Evolutionary conservation across 768 basidiomycete species (phyloP).

Genomic region (Pholiota conissans): DNA sequence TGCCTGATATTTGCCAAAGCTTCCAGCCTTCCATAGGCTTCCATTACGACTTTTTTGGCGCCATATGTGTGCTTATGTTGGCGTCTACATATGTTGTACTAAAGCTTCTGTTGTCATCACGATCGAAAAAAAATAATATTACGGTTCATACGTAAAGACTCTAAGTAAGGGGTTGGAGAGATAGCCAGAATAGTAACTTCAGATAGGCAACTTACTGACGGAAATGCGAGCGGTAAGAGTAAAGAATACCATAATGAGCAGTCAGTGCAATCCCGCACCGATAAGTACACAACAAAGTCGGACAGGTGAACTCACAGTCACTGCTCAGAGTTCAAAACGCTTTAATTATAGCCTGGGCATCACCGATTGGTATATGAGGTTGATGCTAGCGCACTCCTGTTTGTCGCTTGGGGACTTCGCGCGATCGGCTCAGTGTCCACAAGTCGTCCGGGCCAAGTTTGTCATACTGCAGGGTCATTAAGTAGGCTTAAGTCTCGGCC

Average conservation of each 20-base stretch:
- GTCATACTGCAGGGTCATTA: background rate
- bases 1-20: slow-evolving; percentile 8
- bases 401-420: background rate
- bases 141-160: slow-evolving; percentile 6
- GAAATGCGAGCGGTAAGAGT: background rate
- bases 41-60: background rate
- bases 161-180: background rate
- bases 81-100: background rate
- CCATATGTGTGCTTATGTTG: background rate
- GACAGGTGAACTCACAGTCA: too few relatives aligned
- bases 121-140: slow-evolving; percentile 2
- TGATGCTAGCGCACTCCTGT: background rate
- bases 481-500: slow-evolving; percentile 8
- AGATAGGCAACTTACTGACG: background rate
- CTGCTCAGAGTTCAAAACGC: background rate
- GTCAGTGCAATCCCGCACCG: too few relatives aligned
- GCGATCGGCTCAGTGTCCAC: background rate
- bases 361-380: background rate
- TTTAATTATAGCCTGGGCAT: background rate
- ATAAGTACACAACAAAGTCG: too few relatives aligned
- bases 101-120: slow-evolving; percentile 9
- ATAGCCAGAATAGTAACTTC: background rate
- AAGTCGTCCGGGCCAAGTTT: background rate
- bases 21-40: slow-evolving; percentile 3
- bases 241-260: background rate